Base-by-base conservation (phyloP, 495 filamentous ascomycete species). In the Lentithecium fluviatile region DNA sequence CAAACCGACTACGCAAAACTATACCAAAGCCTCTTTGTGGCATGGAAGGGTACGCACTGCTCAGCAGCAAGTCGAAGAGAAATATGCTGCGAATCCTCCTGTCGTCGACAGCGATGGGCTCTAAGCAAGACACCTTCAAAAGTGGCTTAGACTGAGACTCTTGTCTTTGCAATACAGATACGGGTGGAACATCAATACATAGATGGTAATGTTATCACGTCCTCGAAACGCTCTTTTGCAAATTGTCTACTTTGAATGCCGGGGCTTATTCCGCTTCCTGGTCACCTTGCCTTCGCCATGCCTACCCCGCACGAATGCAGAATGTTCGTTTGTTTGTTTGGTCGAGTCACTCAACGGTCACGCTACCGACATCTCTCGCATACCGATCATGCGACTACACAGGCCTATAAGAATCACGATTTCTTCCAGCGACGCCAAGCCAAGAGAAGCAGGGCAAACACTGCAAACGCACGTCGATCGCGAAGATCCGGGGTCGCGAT, bases 151-250 rank as follows among this genome's bases (percentile, higher is more conserved):
- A 52, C 59, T 15, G 13, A 56, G 51, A 62, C 23, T 52, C 49
- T 45, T 56, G 52, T 56, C 51, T 56, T 50, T 51, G 45, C 52
- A 45, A 46, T 36, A 62, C 59, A 62, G 59, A 62, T 50, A 50
- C 52, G 59, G 25, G 46, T 20, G 42, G 40, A 34, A 62, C 59
- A 56, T 45, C n/a, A n/a, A 19, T 17, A 17, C 8, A 24, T 50
- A 52, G 7, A 36, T 25, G 36, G 49, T 6, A 25, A 17, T 29
- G 49, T 23, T 6, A 34, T 36, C 24, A 19, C 10, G 15, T 7
- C 10, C 2, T 34, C 24, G 7, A n/a, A 17, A n/a, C n/a, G n/a
- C n/a, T n/a, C n/a, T n/a, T n/a, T n/a, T n/a, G n/a, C n/a, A n/a
- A n/a, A n/a, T n/a, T n/a, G n/a, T n/a, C n/a, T n/a, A n/a, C n/a